A percentile compares a stretch with the other conserved stretches of the same genome.
phyloP scores from a whole-genome alignment of 2,329 filamentous ascomycete species.

The Apiospora arundinis region DNA sequence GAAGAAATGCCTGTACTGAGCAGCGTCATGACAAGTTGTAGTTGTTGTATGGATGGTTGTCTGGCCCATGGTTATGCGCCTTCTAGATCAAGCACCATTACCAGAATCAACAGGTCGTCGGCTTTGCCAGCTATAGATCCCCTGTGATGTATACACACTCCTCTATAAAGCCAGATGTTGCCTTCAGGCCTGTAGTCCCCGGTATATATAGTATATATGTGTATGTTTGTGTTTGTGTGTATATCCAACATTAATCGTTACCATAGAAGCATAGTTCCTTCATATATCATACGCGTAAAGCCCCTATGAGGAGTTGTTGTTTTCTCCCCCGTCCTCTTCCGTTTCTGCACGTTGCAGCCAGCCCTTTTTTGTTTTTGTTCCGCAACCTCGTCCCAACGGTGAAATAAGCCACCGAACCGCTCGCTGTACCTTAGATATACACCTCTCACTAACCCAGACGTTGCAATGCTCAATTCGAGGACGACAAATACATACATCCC shows the following conservation, averaged over 20 bases:
- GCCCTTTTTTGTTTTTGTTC: neutral
- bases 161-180: neutral
- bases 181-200: neutral
- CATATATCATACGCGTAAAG: slow-evolving; percentile 9
- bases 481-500: neutral
- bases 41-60: neutral
- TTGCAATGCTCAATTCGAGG: neutral
- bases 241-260: slow-evolving; percentile 18
- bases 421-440: neutral
- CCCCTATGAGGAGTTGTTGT: neutral
- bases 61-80: neutral
- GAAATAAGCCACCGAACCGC: neutral
- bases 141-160: neutral
- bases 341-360: neutral
- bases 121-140: neutral
- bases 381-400: neutral
- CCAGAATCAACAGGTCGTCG: neutral
- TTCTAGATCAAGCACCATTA: neutral
- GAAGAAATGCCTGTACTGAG: neutral
- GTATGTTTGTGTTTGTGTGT: neutral
- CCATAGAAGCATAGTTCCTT: neutral
- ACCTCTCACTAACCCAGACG: neutral
- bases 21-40: neutral
- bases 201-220: neutral
- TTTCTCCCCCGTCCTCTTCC: neutral